These are phyloP conservation scores for Globisporangium viniferum DNA, from an alignment of 352 stramenopile species.

Conservation along the genomic window DNA sequence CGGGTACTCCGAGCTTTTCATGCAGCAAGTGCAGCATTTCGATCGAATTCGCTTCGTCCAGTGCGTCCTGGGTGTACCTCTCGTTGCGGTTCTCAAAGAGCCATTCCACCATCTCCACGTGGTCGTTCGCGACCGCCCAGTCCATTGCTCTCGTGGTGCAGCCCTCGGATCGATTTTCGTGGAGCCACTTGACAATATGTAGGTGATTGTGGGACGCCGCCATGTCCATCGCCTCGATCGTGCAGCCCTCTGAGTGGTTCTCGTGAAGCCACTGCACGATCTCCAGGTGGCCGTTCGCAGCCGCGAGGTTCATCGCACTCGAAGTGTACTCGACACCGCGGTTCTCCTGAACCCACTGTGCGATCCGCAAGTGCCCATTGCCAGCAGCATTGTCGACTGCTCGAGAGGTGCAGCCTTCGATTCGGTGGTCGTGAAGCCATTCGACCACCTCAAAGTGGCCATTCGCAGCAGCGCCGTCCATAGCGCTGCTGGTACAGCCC, in stretches of 20 bases:
- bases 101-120: constrained; percentile 6
- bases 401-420: constrained; percentile 8
- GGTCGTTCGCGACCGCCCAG: constrained; percentile 11
- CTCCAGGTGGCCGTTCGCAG: constrained; percentile 1
- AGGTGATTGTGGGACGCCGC: constrained; percentile 5
- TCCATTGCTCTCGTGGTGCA: constrained; percentile 20
- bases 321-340: constrained; percentile 3
- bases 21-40: constrained; percentile 12
- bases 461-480: neutral
- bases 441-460: neutral
- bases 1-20: neutral
- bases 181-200: constrained; percentile 11
- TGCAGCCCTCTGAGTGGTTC: constrained; percentile 1
- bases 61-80: constrained; percentile 11
- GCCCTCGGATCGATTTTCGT: constrained; percentile 15
- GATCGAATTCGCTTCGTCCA: constrained; percentile 10
- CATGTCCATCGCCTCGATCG: constrained; percentile 5
- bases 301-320: constrained; percentile 8
- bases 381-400: constrained; percentile 9
- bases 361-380: neutral
- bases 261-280: constrained; percentile 11
- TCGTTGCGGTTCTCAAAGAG: constrained; percentile 11
- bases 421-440: neutral
- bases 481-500: neutral
- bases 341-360: constrained; percentile 7